Evolutionary conservation across 495 filamentous ascomycete genomes (phyloP), one percentile per base, ranked within the genome.

Genomic region (Hyaloscypha hepaticicola): DNA sequence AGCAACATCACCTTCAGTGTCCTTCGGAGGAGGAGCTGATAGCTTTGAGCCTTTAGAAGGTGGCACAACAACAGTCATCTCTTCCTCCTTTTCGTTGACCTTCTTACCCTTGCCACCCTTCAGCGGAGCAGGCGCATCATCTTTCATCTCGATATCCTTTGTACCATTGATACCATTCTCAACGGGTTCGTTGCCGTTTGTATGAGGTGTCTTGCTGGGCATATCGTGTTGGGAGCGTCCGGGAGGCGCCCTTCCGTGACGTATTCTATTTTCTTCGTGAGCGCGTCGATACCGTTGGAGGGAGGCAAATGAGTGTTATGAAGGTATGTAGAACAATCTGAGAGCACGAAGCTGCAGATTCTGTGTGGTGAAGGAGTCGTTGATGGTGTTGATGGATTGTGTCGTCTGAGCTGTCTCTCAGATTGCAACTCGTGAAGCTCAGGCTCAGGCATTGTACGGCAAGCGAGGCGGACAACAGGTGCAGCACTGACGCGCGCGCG

Each of bases 51-150:
- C 78, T 78, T 92, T 93, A 66, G 88, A 85, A 64, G 88, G 89
- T 64, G 90, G 90, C 59, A 93, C 89, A 75, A 92, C 90, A 70
- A 93, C 89, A 61, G 90, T 93, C 89, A 93, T 93, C 80, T 89
- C 84, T 73, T 87, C 85, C 74, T 88, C 88, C 52, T 77, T 80
- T 25, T 85, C 80, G 72, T 83, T 83, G 66, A 69, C 70, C 79
- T 91, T 87, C 79, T 89, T 87, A 66, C 82, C 85, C 79, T 87
- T 90, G 59, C 78, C 71, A 60, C 64, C 72, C 72, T 87, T 88
- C 62, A 80, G 71, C 31, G 74, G 69, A 63, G 78, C 79, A 75
- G 82, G 81, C 76, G 83, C 84, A 78, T 90, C 87, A 78, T 90
- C 88, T 75, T 86, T 87, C 90, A 93, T 92, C 74, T 92, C 90